phyloP scores from a whole-genome alignment of 2,329 filamentous ascomycete species.

The Aspergillus pseudoviridinutans region DNA sequence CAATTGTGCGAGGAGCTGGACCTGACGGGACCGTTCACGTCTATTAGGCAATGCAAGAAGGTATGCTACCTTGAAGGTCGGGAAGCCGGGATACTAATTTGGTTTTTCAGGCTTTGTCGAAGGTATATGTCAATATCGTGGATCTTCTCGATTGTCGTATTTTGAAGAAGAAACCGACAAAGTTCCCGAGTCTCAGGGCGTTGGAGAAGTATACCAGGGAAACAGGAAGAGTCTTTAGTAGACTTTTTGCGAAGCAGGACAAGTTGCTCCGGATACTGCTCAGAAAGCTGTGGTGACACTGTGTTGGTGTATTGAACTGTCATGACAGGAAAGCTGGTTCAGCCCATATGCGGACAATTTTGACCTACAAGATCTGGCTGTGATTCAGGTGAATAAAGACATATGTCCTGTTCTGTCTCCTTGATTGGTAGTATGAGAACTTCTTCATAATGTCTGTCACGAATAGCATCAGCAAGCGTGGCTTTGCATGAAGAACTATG shows the following conservation, averaged over 20 bases:
- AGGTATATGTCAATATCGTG: constrained; percentile 26
- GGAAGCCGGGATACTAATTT: neutral
- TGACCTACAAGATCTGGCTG: neutral
- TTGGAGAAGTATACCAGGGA: constrained; percentile 17
- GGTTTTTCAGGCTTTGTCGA: constrained; percentile 15
- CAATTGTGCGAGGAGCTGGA: constrained; percentile 22
- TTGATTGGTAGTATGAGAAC: neutral
- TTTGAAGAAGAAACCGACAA: constrained; percentile 1
- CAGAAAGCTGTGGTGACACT: constrained; percentile 9
- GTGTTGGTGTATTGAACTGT: too few relatives aligned
- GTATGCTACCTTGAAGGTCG: constrained; percentile 7
- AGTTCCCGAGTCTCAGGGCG: constrained; percentile 9
- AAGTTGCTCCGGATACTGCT: constrained; percentile 18
- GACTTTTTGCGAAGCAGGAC: constrained; percentile 18
- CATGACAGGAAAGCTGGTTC: neutral
- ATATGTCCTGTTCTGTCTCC: neutral
- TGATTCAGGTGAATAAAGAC: neutral
- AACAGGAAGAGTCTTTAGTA: constrained; percentile 8
- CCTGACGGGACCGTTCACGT: constrained; percentile 9
- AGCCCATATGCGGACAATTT: neutral
- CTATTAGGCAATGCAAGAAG: constrained; percentile 26
- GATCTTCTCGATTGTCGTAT: constrained; percentile 26
- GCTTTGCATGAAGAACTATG: neutral
- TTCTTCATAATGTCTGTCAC: neutral
- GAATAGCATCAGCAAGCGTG: neutral